phyloP scores from a whole-genome alignment of 2,329 filamentous ascomycete genomes.

The Alternaria dauci region DNA sequence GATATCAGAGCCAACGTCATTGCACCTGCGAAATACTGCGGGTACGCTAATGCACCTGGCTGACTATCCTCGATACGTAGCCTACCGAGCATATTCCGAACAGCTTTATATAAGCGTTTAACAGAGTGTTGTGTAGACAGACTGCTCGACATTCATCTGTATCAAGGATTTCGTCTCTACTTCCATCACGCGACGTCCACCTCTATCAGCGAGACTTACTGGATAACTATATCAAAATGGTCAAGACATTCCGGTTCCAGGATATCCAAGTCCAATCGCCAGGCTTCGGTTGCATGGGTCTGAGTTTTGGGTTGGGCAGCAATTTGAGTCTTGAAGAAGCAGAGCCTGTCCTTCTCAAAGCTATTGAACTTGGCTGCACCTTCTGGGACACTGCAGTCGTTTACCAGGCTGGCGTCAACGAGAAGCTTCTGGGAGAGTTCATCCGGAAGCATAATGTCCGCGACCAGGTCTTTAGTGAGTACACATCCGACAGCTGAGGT shows the following conservation, averaged over 20 bases:
- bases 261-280: slow-evolving; percentile 56
- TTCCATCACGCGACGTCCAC: background rate
- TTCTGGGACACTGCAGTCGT: slow-evolving; percentile 60
- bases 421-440: slow-evolving; percentile 40
- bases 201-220: too few species aligned
- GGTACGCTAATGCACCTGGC: background rate
- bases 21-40: background rate
- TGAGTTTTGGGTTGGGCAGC: slow-evolving; percentile 56
- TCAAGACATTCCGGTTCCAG: slow-evolving; percentile 32
- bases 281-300: slow-evolving; percentile 66
- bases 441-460: slow-evolving; percentile 37
- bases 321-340: slow-evolving; percentile 54
- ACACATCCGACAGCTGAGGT: background rate
- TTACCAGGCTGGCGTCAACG: slow-evolving; percentile 36
- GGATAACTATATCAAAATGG: slow-evolving; percentile 13
- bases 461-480: slow-evolving; percentile 34
- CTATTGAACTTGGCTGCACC: slow-evolving; percentile 59
- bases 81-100: background rate
- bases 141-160: background rate
- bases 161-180: background rate
- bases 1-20: background rate
- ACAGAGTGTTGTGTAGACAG: background rate
- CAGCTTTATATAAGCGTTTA: background rate
- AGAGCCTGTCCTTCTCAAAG: slow-evolving; percentile 59
- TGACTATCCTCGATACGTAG: background rate